These are phyloP conservation scores for Pinus taeda DNA, from an alignment of 75 land plant genomes.

Conservation along the genomic window DNA sequence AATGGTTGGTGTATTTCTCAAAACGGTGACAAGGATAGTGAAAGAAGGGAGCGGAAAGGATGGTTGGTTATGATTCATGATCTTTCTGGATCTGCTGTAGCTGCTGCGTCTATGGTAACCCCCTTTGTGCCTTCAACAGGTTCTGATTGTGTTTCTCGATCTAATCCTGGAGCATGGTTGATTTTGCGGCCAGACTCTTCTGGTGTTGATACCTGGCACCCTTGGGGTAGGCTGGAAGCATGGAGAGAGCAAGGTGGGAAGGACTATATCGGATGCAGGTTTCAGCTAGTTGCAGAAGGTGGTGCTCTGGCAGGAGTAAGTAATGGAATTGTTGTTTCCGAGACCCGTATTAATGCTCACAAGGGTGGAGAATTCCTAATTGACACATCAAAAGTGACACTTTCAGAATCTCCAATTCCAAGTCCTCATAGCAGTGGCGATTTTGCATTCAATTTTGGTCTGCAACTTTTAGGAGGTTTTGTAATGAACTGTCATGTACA, in stretches of 20 bases:
- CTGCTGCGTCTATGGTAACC: slow-evolving; percentile 94
- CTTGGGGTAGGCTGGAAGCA: slow-evolving; percentile 63
- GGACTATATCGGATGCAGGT: slow-evolving; percentile 34
- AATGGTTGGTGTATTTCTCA: slow-evolving; percentile 39
- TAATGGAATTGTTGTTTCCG: slow-evolving; percentile 67
- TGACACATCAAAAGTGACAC: slow-evolving; percentile 55
- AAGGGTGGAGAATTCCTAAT: slow-evolving; percentile 87
- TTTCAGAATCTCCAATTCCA: slow-evolving; percentile 41
- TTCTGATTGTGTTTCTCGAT: slow-evolving; percentile 79
- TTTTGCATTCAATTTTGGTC: slow-evolving; percentile 31
- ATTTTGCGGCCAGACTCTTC: slow-evolving; percentile 67
- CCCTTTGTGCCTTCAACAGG: slow-evolving; percentile 94
- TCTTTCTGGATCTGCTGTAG: slow-evolving; percentile 90
- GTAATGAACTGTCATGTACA: slow-evolving; percentile 36
- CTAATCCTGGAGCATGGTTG: slow-evolving; percentile 95
- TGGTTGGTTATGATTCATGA: slow-evolving; percentile 96
- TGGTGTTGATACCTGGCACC: slow-evolving; percentile 38
- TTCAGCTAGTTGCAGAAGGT: slow-evolving; percentile 60
- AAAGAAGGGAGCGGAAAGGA: slow-evolving; percentile 83
- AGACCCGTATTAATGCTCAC: slow-evolving; percentile 50
- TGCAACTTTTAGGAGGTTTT: slow-evolving; percentile 22
- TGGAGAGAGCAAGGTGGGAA: slow-evolving; percentile 66
- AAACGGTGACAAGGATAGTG: slow-evolving; percentile 36
- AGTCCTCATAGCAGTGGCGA: slow-evolving; percentile 71
- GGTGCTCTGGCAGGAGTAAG: slow-evolving; percentile 36